Evolutionary conservation across 495 filamentous ascomycete species (phyloP).

Genomic region (Penicillium cinerascens): DNA sequence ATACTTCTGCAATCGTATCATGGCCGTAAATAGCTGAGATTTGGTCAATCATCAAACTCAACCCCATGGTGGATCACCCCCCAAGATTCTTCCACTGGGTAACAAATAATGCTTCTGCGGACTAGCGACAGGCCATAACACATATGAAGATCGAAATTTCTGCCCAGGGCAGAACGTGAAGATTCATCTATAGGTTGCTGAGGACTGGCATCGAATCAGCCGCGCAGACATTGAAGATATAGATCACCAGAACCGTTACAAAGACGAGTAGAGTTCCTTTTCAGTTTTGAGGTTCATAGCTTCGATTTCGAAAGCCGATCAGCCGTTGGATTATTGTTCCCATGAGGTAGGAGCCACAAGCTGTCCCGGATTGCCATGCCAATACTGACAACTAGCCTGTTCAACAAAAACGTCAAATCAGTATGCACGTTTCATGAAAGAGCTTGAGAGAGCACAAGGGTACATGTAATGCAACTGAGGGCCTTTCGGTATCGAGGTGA

Average conservation of each 20-base stretch:
- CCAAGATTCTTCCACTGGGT: conserved; percentile 45
- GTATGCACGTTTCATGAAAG: too few relatives aligned
- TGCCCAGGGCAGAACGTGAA: conserved; percentile 41
- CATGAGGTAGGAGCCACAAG: conserved; percentile 38
- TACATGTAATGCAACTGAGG: conserved; percentile 45
- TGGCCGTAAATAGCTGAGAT: conserved; percentile 40
- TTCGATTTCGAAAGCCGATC: conserved; percentile 33
- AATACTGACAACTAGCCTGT: conserved; percentile 47
- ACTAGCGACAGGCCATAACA: conserved; percentile 35
- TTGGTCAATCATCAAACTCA: conserved; percentile 50
- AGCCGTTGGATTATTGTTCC: conserved; percentile 46
- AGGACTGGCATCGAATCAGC: conserved; percentile 36
- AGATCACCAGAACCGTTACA: conserved; percentile 35
- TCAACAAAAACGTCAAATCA: too few relatives aligned
- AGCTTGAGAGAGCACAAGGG: too few relatives aligned
- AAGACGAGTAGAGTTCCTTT: conserved; percentile 47
- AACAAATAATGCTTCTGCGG: conserved; percentile 39
- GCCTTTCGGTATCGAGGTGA: conserved; percentile 37
- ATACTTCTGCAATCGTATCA: conserved; percentile 31
- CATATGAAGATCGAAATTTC: conserved; percentile 35
- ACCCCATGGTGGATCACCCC: conserved; percentile 45
- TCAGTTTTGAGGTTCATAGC: conserved; percentile 34
- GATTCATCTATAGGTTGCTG: conserved; percentile 34
- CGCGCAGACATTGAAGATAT: conserved; percentile 41
- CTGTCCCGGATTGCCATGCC: conserved; percentile 38